These are phyloP conservation scores for Corylus heterophylla DNA, from an alignment of 306 rosid species.

Conservation along the genomic window DNA sequence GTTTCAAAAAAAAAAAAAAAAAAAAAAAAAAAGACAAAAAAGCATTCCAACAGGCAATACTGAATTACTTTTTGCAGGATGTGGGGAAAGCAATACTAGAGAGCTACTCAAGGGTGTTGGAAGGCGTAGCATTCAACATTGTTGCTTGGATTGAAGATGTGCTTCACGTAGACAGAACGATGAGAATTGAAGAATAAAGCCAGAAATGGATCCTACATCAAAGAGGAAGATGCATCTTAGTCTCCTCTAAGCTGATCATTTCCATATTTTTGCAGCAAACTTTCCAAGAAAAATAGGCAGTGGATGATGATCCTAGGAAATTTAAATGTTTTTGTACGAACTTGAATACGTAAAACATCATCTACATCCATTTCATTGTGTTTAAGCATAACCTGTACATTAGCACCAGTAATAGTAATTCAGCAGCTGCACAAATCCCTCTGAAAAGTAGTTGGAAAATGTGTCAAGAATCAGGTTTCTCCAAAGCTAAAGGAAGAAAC, in stretches of 20 bases:
- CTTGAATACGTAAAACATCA: conserved; percentile 15
- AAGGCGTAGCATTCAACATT: conserved; percentile 73
- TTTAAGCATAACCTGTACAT: conserved; percentile 3
- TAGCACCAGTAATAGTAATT: neutral
- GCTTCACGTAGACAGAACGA: conserved; percentile 49
- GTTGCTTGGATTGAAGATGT: conserved; percentile 85
- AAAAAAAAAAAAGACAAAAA: too few species aligned
- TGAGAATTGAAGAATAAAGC: conserved; percentile 36
- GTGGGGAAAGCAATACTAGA: conserved; percentile 68
- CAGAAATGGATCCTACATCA: conserved; percentile 12
- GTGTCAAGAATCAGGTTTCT: too few species aligned
- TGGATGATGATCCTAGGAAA: conserved; percentile 27
- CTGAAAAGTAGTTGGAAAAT: too few species aligned
- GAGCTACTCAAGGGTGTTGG: conserved; percentile 78
- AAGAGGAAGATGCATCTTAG: neutral
- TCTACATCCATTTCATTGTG: conserved; percentile 5
- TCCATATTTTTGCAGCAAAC: conserved; percentile 2
- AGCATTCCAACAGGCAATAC: neutral
- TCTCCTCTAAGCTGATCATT: conserved; percentile 9
- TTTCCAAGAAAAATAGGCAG: conserved; percentile 25
- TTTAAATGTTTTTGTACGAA: conserved; percentile 15
- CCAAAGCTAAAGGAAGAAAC: too few species aligned
- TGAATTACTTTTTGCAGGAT: conserved; percentile 49
- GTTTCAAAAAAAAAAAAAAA: too few species aligned
- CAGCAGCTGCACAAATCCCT: neutral